Base-by-base conservation (phyloP, 2,329 filamentous ascomycete genomes). In the Sporothrix mexicana region DNA sequence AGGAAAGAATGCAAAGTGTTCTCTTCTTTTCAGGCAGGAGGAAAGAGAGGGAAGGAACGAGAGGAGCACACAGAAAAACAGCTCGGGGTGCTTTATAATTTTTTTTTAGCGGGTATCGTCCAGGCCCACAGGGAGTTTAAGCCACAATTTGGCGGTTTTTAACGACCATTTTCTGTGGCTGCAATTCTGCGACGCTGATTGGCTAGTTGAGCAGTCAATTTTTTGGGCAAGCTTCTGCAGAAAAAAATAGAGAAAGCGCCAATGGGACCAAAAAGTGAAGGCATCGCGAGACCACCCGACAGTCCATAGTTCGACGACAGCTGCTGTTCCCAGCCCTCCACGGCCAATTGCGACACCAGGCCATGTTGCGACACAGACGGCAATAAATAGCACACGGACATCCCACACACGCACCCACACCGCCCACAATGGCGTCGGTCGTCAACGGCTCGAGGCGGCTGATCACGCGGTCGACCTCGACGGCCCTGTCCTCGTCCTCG, bases 401-500 rank as follows among this genome's bases (percentile, higher is more conserved):
- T 20, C 25, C 2, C 15, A 7, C 72, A 36, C 9, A 2, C 30
- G 49, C n/a, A 15, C n/a, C 25, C 25, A 55, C 55, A 30, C 8
- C 17, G 25, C 41, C 43, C 57, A 70, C 66, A 47, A 76, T 75
- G 74, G 68, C 73, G 23, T 68, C 71, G 12, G 75, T 72, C 23
- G 74, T 67, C 45, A 70, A 70, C 71, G 67, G 74, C 71, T 74
- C 74, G 71, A 61, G 71, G 57, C 73, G 74, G 17, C 73, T 75
- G 61, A 55, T 71, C 66, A 45, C 71, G 64, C 67, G 61, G 71
- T 51, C 74, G 30, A 36, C 30, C 12, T 61, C 73, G 62, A 25
- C 74, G 30, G 30, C 30, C 30, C 30, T 36, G 30, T 36, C 30
- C 30, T 36, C 30, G 30, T 36, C 30, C 30, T 36, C 30, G 55